These are phyloP conservation scores for Dictyophora rubrovolvata DNA, from an alignment of 768 basidiomycete genomes.

Conservation along the genomic window DNA sequence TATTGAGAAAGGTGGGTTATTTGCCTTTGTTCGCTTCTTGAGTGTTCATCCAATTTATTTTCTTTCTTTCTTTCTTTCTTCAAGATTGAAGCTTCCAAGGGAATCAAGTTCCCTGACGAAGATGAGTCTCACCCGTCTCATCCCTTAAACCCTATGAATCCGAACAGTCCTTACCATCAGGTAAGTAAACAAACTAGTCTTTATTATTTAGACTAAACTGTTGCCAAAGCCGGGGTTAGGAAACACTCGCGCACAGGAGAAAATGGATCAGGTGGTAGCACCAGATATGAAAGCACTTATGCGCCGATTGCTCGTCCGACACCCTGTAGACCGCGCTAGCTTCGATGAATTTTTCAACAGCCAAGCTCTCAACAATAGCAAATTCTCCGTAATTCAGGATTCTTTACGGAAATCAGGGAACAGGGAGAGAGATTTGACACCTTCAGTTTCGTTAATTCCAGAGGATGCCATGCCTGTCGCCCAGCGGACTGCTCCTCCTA, in stretches of 20 bases:
- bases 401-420: neutral
- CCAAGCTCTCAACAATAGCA: constrained; percentile 63
- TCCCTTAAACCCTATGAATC: constrained; percentile 6
- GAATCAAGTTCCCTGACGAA: constrained; percentile 7
- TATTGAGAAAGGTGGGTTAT: constrained; percentile 62
- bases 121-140: constrained; percentile 8
- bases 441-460: neutral
- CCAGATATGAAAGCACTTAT: constrained; percentile 84
- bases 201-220: neutral
- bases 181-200: neutral
- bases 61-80: neutral
- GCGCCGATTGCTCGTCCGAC: constrained; percentile 69
- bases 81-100: constrained; percentile 8
- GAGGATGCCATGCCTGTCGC: constrained; percentile 1
- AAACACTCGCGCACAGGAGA: constrained; percentile 63
- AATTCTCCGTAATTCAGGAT: constrained; percentile 38
- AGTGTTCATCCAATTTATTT: neutral
- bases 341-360: constrained; percentile 92
- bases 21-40: neutral
- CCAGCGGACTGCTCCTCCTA: neutral
- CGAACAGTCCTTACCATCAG: constrained; percentile 7
- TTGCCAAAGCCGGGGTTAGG: constrained; percentile 4
- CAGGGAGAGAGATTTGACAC: neutral
- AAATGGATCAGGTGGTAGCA: constrained; percentile 74
- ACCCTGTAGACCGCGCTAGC: constrained; percentile 72